These are phyloP conservation scores for Emericellopsis terricola DNA, from an alignment of 495 filamentous ascomycete species.

Conservation along the genomic window DNA sequence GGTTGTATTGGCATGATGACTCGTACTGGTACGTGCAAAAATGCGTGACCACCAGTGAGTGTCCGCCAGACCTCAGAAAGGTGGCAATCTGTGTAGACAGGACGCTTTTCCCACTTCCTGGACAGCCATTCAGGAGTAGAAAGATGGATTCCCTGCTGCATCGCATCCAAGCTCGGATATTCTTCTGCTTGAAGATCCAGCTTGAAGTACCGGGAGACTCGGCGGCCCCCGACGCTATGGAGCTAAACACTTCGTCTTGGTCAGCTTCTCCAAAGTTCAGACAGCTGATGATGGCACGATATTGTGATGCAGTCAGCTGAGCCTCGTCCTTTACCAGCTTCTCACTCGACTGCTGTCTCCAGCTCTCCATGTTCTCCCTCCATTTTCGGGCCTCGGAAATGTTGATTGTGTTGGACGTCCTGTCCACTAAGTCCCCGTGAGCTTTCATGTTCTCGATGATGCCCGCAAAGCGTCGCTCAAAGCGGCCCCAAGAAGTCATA, in stretches of 20 bases:
- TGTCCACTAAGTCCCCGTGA: slow-evolving; percentile 20
- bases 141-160: slow-evolving; percentile 3
- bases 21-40: slow-evolving; percentile 13
- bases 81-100: slow-evolving; percentile 7
- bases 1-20: slow-evolving; percentile 11
- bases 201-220: slow-evolving; percentile 9
- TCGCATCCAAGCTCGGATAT: slow-evolving; percentile 10
- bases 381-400: slow-evolving; percentile 8
- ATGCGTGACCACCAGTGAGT: slow-evolving; percentile 8
- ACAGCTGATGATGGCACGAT: slow-evolving; percentile 10
- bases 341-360: slow-evolving; percentile 8
- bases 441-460: slow-evolving; percentile 18
- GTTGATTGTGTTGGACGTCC: slow-evolving; percentile 11
- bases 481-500: slow-evolving; percentile 20
- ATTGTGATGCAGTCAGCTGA: slow-evolving; percentile 5
- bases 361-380: slow-evolving; percentile 5
- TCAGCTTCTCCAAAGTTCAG: slow-evolving; percentile 12
- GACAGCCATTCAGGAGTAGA: slow-evolving; percentile 11
- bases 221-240: slow-evolving; percentile 4
- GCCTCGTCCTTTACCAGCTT: slow-evolving; percentile 7
- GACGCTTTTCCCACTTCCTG: slow-evolving; percentile 16
- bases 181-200: slow-evolving; percentile 12
- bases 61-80: slow-evolving; percentile 6
- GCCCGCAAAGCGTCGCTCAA: slow-evolving; percentile 16
- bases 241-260: slow-evolving; percentile 10